Evolutionary conservation across 2,329 filamentous ascomycete genomes (phyloP).

Genomic region (Trichoderma sp.): DNA sequence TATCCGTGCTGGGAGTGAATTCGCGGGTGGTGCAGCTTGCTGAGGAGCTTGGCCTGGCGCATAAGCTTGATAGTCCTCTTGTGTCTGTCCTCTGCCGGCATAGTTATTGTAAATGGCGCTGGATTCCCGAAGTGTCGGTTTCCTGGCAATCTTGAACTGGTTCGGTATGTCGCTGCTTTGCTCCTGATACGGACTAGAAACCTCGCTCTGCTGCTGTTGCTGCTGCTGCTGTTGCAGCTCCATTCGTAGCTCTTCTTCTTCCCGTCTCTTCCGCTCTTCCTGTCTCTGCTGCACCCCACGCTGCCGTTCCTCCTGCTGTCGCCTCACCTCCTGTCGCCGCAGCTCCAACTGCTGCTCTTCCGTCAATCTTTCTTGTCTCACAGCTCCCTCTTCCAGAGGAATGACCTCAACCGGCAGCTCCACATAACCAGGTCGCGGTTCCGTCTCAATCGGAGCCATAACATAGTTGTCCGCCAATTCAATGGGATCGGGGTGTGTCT

Average conservation of each 20-base stretch:
- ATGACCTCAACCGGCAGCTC: conserved; percentile 40
- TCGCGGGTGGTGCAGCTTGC: background rate
- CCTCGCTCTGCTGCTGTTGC: background rate
- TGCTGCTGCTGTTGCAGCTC: background rate
- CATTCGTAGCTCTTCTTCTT: background rate
- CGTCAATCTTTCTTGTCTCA: conserved; percentile 22
- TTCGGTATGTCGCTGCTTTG: background rate
- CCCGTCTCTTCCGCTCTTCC: background rate
- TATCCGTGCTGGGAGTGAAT: conserved; percentile 25
- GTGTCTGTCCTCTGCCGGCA: background rate
- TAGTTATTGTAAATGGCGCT: background rate
- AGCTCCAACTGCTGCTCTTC: conserved; percentile 19
- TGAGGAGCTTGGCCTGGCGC: conserved; percentile 14
- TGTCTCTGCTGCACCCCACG: background rate
- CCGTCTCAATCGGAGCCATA: conserved; percentile 36
- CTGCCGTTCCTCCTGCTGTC: conserved; percentile 3
- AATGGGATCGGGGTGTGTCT: conserved; percentile 43
- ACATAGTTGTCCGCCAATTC: conserved; percentile 43
- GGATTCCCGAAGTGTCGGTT: conserved; percentile 18
- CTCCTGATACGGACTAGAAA: background rate
- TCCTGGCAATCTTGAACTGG: conserved; percentile 22
- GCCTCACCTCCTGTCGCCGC: background rate
- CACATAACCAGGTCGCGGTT: conserved; percentile 28
- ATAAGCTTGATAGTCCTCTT: conserved; percentile 21
- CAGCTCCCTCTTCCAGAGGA: conserved; percentile 27